Conservation (phyloP, 164 flowering plant species). For the Tetrastigma voinierianum region DNA sequence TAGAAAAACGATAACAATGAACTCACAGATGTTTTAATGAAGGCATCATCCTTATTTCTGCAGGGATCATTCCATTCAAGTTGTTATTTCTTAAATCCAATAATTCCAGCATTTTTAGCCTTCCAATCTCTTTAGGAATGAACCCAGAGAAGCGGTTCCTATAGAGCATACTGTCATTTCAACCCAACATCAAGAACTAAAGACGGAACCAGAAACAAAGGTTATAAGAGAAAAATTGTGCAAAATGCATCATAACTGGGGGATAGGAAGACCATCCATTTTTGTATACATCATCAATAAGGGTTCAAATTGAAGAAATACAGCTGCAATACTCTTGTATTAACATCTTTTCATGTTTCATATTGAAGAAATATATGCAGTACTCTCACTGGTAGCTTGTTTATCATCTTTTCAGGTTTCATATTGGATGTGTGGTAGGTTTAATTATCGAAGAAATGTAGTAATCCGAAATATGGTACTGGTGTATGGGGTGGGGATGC, state of each 20-base stretch:
- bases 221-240: background rate
- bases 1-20: constrained; percentile 6
- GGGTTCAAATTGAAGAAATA: too few relatives aligned
- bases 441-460: too few relatives aligned
- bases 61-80: constrained; percentile 7
- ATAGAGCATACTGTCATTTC: constrained; percentile 9
- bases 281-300: background rate
- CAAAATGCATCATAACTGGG: background rate
- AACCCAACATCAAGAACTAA: constrained; percentile 10
- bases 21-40: constrained; percentile 18
- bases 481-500: too few relatives aligned
- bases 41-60: constrained; percentile 4
- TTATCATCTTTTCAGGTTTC: too few relatives aligned
- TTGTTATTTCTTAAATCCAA: constrained; percentile 19
- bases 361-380: too few relatives aligned
- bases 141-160: constrained; percentile 14
- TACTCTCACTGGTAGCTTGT: too few relatives aligned
- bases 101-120: constrained; percentile 15
- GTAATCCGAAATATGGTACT: too few relatives aligned
- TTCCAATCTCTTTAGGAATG: constrained; percentile 15
- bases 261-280: background rate
- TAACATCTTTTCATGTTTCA: too few relatives aligned
- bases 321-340: too few relatives aligned
- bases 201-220: background rate
- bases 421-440: too few relatives aligned